Conservation (phyloP, 2,329 filamentous ascomycete species). For the Phyllosticta citrichinensis region DNA sequence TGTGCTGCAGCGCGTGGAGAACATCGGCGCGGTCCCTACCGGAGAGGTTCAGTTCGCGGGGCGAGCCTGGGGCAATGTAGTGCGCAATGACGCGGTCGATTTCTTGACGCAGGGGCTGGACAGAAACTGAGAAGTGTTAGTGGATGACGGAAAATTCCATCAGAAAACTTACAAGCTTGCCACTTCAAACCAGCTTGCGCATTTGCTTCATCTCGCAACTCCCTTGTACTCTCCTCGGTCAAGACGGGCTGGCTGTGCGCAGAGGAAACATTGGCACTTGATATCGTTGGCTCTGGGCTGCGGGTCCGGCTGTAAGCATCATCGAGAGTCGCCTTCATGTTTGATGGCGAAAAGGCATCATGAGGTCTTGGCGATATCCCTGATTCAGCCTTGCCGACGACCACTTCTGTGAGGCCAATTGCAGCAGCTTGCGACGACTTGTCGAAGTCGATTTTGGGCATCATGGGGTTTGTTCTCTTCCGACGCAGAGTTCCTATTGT, state of each 20-base stretch:
- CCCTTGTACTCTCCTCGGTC: slow-evolving; percentile 10
- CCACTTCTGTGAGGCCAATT: slow-evolving; percentile 7
- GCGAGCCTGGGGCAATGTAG: slow-evolving; percentile 58
- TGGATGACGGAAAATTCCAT: neutral
- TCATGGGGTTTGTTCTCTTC: slow-evolving; percentile 24
- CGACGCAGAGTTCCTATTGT: neutral
- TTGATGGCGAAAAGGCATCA: neutral
- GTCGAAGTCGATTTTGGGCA: slow-evolving; percentile 10
- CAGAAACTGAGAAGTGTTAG: slow-evolving; percentile 18
- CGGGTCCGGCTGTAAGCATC: neutral
- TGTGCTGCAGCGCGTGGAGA: slow-evolving; percentile 60
- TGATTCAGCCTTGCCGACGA: neutral
- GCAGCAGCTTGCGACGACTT: slow-evolving; percentile 6
- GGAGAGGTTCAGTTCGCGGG: slow-evolving; percentile 66
- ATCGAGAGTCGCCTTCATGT: neutral
- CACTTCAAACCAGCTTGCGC: slow-evolving; percentile 10
- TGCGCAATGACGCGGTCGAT: slow-evolving; percentile 63
- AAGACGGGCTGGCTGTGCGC: slow-evolving; percentile 9
- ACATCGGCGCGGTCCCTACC: slow-evolving; percentile 51
- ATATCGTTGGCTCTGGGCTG: neutral
- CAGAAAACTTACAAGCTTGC: slow-evolving; percentile 11
- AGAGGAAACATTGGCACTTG: neutral
- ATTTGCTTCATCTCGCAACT: slow-evolving; percentile 11
- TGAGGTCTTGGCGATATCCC: neutral
- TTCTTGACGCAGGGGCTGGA: slow-evolving; percentile 61